Base-by-base conservation (phyloP, 257 asterid genomes). In the Jaltomata sinuosa region DNA sequence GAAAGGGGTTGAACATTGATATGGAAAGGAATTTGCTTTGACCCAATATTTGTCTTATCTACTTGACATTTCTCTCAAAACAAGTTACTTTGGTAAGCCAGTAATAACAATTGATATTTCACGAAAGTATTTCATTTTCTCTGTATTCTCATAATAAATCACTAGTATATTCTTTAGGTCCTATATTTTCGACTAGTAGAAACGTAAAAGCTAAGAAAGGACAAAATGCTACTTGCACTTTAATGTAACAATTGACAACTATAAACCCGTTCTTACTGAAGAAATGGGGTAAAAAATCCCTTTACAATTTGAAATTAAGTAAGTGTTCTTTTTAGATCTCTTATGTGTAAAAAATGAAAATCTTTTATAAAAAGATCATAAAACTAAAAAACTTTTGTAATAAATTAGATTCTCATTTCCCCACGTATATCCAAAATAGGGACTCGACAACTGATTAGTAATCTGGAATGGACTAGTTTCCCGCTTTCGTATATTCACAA, bases 1-100 rank as follows among this genome's bases (percentile, higher is more conserved):
- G 89, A 88, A 88, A 84, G 86, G 61, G 65, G 72, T 40, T 74
- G 80, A 71, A 57, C 45, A 79, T 79, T 18, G 64, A 12, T 57
- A 57, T 79, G 45, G 21, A 18, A 3, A 79, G 12, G 68, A 11
- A 18, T 16, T 79, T 31, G 34, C 29, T 79, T 74, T 14, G 57
- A 42, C 36, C 38, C 15, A 74, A 74, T 74, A 61, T 27, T 27
- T 74, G 54, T 15, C 32, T 74, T 74, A 45, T 74, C 57, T 40
- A 72, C 80, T 42, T 22, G 55, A 10, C 80, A 42, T 72, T 72
- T 72, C 21, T 40, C 18, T 72, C 32, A 38, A 42, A 72, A 40
- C 80, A 72, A 42, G n/a, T 69, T 11, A 69, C 16, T 27, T 21
- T 38, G 32, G 53, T 71, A 71, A 71, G 12, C 31, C 55, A 72